Percentiles rank a stretch among this genome's conserved stretches.
phyloP scores from a whole-genome alignment of 371 early-diverging fungal species.

The Syncephalastrum sp. region DNA sequence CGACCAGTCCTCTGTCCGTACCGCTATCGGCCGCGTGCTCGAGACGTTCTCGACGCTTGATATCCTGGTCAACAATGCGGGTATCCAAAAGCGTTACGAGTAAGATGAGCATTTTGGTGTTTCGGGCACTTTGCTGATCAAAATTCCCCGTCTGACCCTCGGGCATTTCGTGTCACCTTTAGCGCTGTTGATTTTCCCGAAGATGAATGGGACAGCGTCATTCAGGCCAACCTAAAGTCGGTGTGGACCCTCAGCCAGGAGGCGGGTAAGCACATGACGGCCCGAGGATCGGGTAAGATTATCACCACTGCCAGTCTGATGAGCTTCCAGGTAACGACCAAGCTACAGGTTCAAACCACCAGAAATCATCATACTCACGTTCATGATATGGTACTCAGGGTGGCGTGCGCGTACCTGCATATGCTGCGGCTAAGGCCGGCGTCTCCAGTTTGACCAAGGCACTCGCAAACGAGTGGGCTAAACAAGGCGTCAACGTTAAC shows the following conservation, averaged over 20 bases:
- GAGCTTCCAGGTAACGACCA: constrained; percentile 19
- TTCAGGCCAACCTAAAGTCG: constrained; percentile 34
- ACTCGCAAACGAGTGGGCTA: constrained; percentile 61
- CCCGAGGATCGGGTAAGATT: constrained; percentile 26
- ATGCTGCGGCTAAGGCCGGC: constrained; percentile 64
- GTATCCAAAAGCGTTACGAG: constrained; percentile 23
- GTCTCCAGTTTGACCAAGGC: constrained; percentile 61
- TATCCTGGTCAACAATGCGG: constrained; percentile 40
- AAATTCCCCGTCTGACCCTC: neutral
- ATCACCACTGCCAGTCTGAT: constrained; percentile 31
- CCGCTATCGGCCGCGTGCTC: constrained; percentile 20
- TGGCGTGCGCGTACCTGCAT: constrained; percentile 32
- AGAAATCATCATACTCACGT: neutral
- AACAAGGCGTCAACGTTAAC: constrained; percentile 47
- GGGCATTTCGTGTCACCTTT: neutral
- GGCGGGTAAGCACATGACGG: constrained; percentile 25
- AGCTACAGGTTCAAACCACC: too few species aligned
- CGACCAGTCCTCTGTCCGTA: constrained; percentile 15
- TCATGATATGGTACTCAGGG: constrained; percentile 11
- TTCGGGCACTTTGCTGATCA: neutral
- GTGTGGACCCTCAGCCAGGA: constrained; percentile 31
- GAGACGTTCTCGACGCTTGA: constrained; percentile 23
- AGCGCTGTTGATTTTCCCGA: constrained; percentile 31
- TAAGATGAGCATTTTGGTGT: constrained; percentile 4
- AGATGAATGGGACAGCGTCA: constrained; percentile 30